phyloP scores from a whole-genome alignment of 306 rosid genomes.

The Lotus japonicus region DNA sequence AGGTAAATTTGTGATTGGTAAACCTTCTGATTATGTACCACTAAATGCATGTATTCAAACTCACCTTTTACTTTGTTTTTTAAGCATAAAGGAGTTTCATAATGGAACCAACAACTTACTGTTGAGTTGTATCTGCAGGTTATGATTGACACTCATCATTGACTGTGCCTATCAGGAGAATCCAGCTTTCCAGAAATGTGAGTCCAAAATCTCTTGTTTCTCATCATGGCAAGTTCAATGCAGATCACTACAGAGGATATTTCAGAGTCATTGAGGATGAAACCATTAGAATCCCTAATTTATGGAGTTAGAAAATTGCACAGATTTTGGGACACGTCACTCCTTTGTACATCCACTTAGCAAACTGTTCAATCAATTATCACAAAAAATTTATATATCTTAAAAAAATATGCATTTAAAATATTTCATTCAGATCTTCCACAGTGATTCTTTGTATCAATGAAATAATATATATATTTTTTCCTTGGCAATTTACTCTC shows the following conservation, averaged over 20 bases:
- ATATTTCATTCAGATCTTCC: slow-evolving; percentile 27
- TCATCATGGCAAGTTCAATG: slow-evolving; percentile 31
- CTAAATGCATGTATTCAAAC: background rate
- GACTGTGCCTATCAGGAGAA: slow-evolving; percentile 11
- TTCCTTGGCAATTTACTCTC: slow-evolving; percentile 9
- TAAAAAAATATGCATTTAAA: slow-evolving; percentile 24
- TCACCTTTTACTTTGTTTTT: background rate
- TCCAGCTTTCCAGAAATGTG: slow-evolving; percentile 25
- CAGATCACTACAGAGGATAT: slow-evolving; percentile 18
- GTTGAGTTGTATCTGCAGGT: slow-evolving; percentile 34
- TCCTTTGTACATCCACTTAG: slow-evolving; percentile 50
- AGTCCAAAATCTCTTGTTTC: slow-evolving; percentile 30
- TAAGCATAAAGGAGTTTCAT: background rate
- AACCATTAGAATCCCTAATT: slow-evolving; percentile 33
- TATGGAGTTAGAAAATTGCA: slow-evolving; percentile 17
- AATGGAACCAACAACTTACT: slow-evolving; percentile 13
- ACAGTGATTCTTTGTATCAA: slow-evolving; percentile 46
- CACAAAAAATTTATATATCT: slow-evolving; percentile 21
- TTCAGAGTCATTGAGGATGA: slow-evolving; percentile 30
- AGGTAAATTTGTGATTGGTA: slow-evolving; percentile 36
- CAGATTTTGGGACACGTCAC: slow-evolving; percentile 35
- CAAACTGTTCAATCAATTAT: slow-evolving; percentile 22
- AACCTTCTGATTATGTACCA: slow-evolving; percentile 35
- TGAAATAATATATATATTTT: slow-evolving; percentile 34
- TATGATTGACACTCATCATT: slow-evolving; percentile 30